Evolutionary conservation across 768 basidiomycete genomes (phyloP).

Genomic region (Coprinopsis sp.): DNA sequence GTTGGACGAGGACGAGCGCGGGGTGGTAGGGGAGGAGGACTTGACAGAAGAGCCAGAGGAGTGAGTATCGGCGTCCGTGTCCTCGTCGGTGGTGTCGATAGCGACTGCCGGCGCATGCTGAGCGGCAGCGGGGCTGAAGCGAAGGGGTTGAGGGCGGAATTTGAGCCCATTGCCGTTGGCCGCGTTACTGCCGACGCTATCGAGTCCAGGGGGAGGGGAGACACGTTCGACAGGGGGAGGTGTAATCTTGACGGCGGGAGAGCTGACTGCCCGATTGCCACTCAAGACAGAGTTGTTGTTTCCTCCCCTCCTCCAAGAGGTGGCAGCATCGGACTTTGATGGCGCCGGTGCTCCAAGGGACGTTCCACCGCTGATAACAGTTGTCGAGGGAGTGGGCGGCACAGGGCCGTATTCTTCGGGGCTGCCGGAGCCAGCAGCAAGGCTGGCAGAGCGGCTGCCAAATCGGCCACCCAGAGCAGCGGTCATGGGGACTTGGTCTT

Average conservation of each 20-base stretch:
- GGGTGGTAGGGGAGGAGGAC: slow-evolving; percentile 72
- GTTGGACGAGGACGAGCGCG: slow-evolving; percentile 63
- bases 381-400: slow-evolving; percentile 58
- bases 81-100: slow-evolving; percentile 49
- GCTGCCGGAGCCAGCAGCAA: slow-evolving; percentile 33
- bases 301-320: slow-evolving; percentile 77
- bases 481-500: slow-evolving; percentile 75
- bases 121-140: slow-evolving; percentile 50
- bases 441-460: slow-evolving; percentile 55
- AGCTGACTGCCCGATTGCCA: slow-evolving; percentile 58
- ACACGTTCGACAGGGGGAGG: slow-evolving; percentile 62
- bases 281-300: slow-evolving; percentile 68
- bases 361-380: slow-evolving; percentile 68
- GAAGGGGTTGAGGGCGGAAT: slow-evolving; percentile 64
- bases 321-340: slow-evolving; percentile 79
- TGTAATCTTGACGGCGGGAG: slow-evolving; percentile 67
- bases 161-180: slow-evolving; percentile 25
- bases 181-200: not conserved
- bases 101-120: slow-evolving; percentile 52
- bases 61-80: slow-evolving; percentile 51
- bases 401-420: slow-evolving; percentile 42
- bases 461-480: slow-evolving; percentile 75
- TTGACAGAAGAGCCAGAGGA: slow-evolving; percentile 60
- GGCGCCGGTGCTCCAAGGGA: slow-evolving; percentile 56
- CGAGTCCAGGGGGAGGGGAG: slow-evolving; percentile 43